phyloP scores from a whole-genome alignment of 139 green algal species.

The Closterium sp. region DNA sequence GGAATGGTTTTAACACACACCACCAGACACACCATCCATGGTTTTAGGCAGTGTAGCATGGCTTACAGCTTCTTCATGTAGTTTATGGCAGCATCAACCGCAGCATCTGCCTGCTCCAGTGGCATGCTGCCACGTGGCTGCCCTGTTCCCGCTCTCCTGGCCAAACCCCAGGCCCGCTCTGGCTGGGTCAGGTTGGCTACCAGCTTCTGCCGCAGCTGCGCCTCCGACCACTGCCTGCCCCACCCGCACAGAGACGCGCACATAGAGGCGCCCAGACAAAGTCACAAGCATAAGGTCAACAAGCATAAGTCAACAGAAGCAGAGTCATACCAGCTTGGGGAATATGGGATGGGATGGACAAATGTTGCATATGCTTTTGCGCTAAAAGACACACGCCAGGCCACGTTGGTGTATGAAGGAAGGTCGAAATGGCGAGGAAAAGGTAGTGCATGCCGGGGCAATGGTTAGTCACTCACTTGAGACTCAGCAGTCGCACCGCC shows the following conservation, averaged over 20 bases:
- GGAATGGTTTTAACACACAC: too few species aligned
- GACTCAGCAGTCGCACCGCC: not conserved
- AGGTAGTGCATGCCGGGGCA: not conserved
- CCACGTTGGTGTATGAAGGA: too few species aligned
- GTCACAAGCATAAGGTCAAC: not conserved
- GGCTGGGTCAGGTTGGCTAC: not conserved
- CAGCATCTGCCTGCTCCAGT: not conserved
- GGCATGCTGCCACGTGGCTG: not conserved
- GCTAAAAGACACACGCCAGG: too few species aligned
- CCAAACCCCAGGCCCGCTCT: not conserved
- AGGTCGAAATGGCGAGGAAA: not conserved
- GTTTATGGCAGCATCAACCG: not conserved
- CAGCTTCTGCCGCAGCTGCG: not conserved
- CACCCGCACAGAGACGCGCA: not conserved
- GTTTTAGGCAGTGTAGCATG: too few species aligned
- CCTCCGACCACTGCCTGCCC: not conserved
- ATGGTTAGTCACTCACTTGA: not conserved
- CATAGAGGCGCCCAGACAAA: not conserved
- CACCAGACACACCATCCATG: too few species aligned
- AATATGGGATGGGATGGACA: not conserved
- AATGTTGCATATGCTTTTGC: too few species aligned
- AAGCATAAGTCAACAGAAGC: not conserved
- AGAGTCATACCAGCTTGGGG: not conserved
- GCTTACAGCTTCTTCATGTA: not conserved
- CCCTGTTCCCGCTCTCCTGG: not conserved